Evolutionary conservation across 768 basidiomycete genomes (phyloP), one percentile per base, ranked within the genome.

Genomic region (Royoungia palumana): DNA sequence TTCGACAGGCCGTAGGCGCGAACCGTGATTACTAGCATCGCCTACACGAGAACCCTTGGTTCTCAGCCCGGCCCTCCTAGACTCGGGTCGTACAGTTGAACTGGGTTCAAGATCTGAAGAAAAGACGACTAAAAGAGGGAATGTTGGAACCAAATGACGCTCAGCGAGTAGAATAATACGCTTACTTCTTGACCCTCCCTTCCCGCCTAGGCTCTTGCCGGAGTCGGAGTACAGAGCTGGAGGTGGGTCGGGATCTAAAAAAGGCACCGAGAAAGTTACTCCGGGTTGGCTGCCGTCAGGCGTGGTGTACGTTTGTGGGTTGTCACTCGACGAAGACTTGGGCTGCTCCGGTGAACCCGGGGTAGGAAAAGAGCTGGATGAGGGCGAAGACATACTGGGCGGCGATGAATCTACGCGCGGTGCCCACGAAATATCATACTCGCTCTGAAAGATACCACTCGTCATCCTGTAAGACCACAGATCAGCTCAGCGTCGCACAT

Each of bases 401-500:
- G 70, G 38, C 4, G 70, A 63, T 2, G 70, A 66, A 34, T 69
- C 72, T 6, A 53, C 21, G 13, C 76, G 66, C 4, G 76, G 69
- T 6, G 82, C 78, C 87, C 86, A 89, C 9, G 78, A 69, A 5
- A 87, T 70, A 12, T 63, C 67, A 13, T 72, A 70, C 46, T 80
- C 77, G 5, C 75, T 75, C 27, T 67, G 74, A 10, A 72, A 69
- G 30, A 92, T 76, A 9, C 81, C 78, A 6, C 87, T 80, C 9
- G 74, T 67, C 90, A 93, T 92, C 61, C 89, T 59, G 34, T 22
- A 1, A 37, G 19, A 45, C 36, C 6, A 7, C n/a, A n/a, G n/a
- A n/a, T n/a, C n/a, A n/a, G 13, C 28, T 58, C 28, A 52, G 61
- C 10, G 32, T 17, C n/a, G 38, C 14, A 10, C 41, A 14, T 37